A percentile compares a stretch with the other conserved stretches of the same genome.
These are phyloP conservation scores for Daldinia concentrica DNA, from an alignment of 495 filamentous ascomycete genomes.

Conservation along the genomic window DNA sequence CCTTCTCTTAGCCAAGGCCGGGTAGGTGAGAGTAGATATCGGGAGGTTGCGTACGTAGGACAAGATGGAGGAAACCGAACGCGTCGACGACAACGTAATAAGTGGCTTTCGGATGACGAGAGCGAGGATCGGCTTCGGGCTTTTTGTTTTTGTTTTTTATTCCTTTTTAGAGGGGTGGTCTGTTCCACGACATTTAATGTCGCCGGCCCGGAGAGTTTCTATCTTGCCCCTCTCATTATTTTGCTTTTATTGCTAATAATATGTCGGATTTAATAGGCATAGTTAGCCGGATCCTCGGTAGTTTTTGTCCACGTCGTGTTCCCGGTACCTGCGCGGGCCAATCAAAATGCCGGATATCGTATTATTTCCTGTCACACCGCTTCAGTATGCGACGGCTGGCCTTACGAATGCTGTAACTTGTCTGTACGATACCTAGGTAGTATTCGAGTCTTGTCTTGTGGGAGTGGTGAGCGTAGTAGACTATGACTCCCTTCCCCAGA, in stretches of 20 bases:
- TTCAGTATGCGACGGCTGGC: constrained; percentile 7
- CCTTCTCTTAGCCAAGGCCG: background rate
- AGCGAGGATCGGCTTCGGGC: background rate
- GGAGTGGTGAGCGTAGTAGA: background rate
- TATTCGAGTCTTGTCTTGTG: background rate
- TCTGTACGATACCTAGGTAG: background rate
- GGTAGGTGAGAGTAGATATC: background rate
- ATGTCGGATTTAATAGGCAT: constrained; percentile 9
- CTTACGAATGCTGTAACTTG: background rate
- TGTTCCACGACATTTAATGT: constrained; percentile 1
- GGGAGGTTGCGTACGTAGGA: background rate
- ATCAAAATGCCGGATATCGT: constrained; percentile 3
- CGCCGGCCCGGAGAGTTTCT: background rate
- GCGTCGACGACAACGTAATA: background rate
- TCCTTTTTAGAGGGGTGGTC: background rate
- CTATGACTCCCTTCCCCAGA: background rate
- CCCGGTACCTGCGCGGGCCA: constrained; percentile 18
- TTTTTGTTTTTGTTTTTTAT: background rate
- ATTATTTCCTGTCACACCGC: constrained; percentile 27
- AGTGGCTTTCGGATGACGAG: background rate
- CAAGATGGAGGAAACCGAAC: background rate
- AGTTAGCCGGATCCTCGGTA: constrained; percentile 32
- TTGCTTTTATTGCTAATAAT: background rate
- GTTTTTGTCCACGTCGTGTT: constrained; percentile 23
- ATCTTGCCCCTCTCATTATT: background rate